Conservation (phyloP, 108 stramenopile genomes). For the Cyclotella choctawhatcheeana region DNA sequence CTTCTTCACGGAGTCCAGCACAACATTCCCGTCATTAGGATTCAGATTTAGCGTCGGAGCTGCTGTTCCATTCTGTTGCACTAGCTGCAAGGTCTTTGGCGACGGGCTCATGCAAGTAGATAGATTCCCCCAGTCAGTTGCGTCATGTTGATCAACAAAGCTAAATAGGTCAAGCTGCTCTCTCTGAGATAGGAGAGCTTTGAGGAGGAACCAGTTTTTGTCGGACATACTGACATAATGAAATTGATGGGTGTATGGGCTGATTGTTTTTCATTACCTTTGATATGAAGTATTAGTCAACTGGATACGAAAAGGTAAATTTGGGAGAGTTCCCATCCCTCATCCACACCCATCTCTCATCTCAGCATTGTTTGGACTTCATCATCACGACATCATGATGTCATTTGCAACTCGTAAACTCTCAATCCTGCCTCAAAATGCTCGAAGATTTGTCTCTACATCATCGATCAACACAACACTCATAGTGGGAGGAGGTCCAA, state of each 20-base stretch:
- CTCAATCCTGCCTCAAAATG: no score
- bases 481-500: constrained; percentile 70
- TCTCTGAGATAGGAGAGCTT: neutral
- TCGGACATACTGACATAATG: neutral
- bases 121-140: neutral
- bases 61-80: neutral
- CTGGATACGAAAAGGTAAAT: no score
- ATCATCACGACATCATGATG: no score
- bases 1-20: neutral
- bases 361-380: no score
- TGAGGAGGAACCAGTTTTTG: neutral
- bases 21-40: constrained; percentile 1
- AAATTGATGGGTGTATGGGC: neutral
- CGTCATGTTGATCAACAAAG: neutral
- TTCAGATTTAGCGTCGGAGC: neutral
- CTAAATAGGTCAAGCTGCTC: neutral
- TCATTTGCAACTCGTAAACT: no score
- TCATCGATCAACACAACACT: constrained; percentile 55
- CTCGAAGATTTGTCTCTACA: no score
- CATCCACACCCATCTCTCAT: no score
- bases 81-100: neutral
- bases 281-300: no score
- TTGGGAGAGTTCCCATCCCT: no score
- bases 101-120: neutral
- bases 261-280: neutral